phyloP scores from a whole-genome alignment of 2,329 filamentous ascomycete species.

The Beauveria bassiana region DNA sequence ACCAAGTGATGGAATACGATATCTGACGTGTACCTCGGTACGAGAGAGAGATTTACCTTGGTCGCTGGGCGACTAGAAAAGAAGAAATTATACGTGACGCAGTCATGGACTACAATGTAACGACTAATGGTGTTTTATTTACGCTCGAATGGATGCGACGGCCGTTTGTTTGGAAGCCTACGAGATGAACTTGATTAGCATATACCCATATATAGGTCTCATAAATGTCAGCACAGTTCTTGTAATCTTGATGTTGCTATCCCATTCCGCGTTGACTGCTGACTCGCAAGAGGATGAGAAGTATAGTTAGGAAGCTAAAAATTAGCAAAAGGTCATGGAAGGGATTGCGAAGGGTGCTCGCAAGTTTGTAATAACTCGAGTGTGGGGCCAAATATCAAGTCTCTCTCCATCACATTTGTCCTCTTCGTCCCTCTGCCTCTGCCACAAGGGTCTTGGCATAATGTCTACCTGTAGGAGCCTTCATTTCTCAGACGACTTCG shows the following conservation, averaged over 20 bases:
- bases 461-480: background rate
- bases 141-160: background rate
- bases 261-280: background rate
- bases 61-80: conserved; percentile 30
- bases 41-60: conserved; percentile 44
- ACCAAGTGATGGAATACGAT: conserved; percentile 36
- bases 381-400: no score
- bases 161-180: conserved; percentile 2
- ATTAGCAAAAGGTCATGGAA: no score
- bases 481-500: conserved; percentile 8
- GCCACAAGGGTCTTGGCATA: background rate
- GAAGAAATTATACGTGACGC: background rate
- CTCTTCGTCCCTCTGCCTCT: background rate
- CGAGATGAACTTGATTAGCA: background rate
- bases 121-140: background rate
- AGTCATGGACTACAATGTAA: conserved; percentile 1
- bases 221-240: background rate
- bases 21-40: conserved; percentile 44
- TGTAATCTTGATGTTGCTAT: no score
- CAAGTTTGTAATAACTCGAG: no score
- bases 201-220: conserved; percentile 7
- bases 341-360: no score
- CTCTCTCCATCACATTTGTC: no score
- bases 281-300: background rate
- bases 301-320: no score